phyloP scores from a whole-genome alignment of 352 stramenopile genomes.

The Phytophthora podocarpi region DNA sequence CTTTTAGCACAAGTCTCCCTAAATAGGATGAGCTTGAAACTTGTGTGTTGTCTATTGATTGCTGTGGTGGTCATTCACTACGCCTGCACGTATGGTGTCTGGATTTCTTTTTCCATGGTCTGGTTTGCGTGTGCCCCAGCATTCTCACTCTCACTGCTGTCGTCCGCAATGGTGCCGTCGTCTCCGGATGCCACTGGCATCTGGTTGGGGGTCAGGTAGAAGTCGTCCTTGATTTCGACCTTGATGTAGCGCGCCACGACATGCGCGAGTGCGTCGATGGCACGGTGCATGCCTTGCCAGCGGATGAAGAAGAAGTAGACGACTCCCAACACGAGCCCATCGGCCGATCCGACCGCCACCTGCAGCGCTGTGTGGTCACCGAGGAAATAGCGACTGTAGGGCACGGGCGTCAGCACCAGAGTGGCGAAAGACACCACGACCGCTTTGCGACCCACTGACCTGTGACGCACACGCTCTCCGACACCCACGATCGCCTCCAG shows the following conservation, averaged over 20 bases:
- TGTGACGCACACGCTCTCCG: conserved; percentile 24
- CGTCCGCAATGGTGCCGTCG: conserved; percentile 29
- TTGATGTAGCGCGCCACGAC: conserved; percentile 29
- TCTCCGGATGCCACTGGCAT: conserved; percentile 11
- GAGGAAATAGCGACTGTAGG: conserved; percentile 54
- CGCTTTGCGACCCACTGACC: conserved; percentile 21
- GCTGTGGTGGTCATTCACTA: conserved; percentile 15
- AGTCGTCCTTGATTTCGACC: conserved; percentile 48
- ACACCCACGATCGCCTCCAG: conserved; percentile 41
- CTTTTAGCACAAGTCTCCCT: conserved; percentile 21
- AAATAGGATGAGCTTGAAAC: conserved; percentile 26
- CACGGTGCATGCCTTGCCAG: conserved; percentile 30
- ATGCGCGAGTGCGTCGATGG: conserved; percentile 24
- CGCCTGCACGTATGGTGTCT: conserved; percentile 34
- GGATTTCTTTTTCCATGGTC: conserved; percentile 25
- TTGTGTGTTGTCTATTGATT: conserved; percentile 21
- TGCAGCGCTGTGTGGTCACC: conserved; percentile 52
- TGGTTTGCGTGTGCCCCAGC: conserved; percentile 5
- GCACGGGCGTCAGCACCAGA: conserved; percentile 40
- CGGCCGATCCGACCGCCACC: conserved; percentile 31
- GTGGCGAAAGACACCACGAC: conserved; percentile 19
- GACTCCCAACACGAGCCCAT: conserved; percentile 39
- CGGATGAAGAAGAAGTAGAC: conserved; percentile 50
- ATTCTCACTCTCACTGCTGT: conserved; percentile 39
- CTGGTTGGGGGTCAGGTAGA: conserved; percentile 30